Evolutionary conservation across 257 asterid species (phyloP), one percentile per base, ranked within the genome.

Genomic region (Buddleja alternifolia): DNA sequence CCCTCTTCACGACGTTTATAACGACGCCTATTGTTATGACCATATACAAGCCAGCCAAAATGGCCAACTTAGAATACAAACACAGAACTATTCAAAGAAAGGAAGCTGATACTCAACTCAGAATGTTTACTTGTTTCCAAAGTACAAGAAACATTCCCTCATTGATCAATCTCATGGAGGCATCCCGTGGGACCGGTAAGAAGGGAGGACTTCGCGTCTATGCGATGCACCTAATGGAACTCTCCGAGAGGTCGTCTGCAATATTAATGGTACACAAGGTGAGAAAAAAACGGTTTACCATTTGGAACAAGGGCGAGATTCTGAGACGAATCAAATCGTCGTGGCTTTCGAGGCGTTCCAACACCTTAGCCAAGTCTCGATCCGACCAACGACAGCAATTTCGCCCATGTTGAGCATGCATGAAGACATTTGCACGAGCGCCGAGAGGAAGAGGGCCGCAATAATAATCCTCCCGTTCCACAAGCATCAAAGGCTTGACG

Each of bases 161-260:
- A 4, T 66, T 85, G 67, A 78, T 85, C 39, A 82, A 85, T 73
- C 90, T 85, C 70, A 57, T 80, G 34, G 90, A 85, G 72, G 76
- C 81, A 23, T 85, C 88, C 1, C 85, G 90, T 14, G 90, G 90
- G 6, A 80, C 76, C 24, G 88, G 73, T 60, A 80, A 80, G 65
- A 73, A 59, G 10, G 87, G 73, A 15, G 86, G 81, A 15, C 82
- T 85, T 7, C 67, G 75, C 37, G 90, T 85, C 2, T 82, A 80
- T 0, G 84, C 90, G 14, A 58, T 85, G 90, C 90, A 85, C 61
- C 81, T 85, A 39, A 82, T 73, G 84, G 90, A 85, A 77, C 84
- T 81, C 8, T 80, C 88, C 2, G 90, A 85, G 66, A 80, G 90
- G 50, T 74, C 90, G 29, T 85, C 90, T 0, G 88, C 90, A 5